Evolutionary conservation across 352 stramenopile genomes (phyloP).

Genomic region (Thalassiosira pacifica): DNA sequence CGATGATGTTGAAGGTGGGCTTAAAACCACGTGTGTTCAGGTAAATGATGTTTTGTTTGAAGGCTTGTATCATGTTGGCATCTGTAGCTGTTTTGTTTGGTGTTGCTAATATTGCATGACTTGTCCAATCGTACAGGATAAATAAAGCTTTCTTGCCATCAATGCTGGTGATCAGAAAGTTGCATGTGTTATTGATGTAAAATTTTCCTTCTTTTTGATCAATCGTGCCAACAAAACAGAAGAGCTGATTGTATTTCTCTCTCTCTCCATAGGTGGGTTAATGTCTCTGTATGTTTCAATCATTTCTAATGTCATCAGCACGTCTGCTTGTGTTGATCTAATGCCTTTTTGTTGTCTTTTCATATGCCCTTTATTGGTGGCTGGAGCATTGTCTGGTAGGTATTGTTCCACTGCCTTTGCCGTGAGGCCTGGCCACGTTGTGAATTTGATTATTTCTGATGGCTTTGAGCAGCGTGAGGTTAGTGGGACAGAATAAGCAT

Average conservation of each 20-base stretch:
- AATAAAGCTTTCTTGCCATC: no score
- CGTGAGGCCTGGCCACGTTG: neutral
- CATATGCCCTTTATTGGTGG: neutral
- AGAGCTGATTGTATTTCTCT: neutral
- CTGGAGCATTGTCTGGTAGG: neutral
- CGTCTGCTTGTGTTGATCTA: neutral
- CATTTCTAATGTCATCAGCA: neutral
- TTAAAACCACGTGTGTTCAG: slow-evolving; percentile 11
- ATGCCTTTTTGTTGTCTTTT: neutral
- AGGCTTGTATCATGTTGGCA: neutral
- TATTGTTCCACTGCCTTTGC: neutral
- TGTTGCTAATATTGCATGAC: no score
- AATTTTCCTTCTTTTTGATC: neutral
- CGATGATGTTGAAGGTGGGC: slow-evolving; percentile 14
- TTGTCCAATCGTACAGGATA: no score
- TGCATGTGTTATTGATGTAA: slow-evolving; percentile 8
- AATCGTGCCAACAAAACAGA: neutral
- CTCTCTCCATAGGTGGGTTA: neutral
- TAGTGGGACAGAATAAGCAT: neutral
- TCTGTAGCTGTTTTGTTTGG: neutral
- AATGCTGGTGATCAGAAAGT: no score
- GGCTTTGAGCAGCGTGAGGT: neutral
- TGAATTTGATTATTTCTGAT: slow-evolving; percentile 12
- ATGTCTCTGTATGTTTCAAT: neutral
- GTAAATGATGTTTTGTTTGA: neutral